A percentile compares a stretch with the other conserved stretches of the same genome.
Evolutionary conservation across 1,284 basidiomycete species (phyloP).

Genomic region (Lentinula novae-zelandiae): DNA sequence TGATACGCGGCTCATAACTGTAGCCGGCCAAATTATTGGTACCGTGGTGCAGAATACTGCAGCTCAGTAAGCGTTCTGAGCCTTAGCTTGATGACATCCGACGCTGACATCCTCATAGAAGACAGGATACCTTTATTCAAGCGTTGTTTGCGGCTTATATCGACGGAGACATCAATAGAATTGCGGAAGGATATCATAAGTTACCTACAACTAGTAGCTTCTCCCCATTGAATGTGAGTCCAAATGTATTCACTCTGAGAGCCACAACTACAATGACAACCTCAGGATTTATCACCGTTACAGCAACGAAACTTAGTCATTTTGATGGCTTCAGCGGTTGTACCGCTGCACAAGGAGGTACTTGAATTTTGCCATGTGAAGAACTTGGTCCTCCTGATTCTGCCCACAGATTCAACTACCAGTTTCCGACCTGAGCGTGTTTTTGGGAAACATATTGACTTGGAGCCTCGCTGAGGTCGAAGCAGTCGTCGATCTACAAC

Average conservation of each 20-base stretch:
- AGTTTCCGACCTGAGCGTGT: constrained; percentile 41
- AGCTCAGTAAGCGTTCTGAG: constrained; percentile 49
- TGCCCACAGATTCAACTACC: constrained; percentile 44
- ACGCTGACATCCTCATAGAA: constrained; percentile 29
- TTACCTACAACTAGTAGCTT: constrained; percentile 36
- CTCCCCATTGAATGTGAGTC: constrained; percentile 42
- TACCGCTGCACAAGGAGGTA: constrained; percentile 67
- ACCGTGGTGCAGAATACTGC: constrained; percentile 65
- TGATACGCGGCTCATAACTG: constrained; percentile 64
- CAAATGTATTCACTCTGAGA: neutral
- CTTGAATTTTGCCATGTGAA: neutral
- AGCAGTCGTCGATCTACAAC: constrained; percentile 47
- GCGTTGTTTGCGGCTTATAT: constrained; percentile 59
- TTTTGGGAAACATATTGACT: constrained; percentile 49
- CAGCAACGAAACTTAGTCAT: constrained; percentile 59
- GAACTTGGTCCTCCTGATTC: neutral
- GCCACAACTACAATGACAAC: neutral
- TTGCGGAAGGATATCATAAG: constrained; percentile 55
- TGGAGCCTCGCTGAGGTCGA: constrained; percentile 55
- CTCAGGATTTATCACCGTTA: constrained; percentile 41
- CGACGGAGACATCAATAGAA: constrained; percentile 46
- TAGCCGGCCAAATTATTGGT: constrained; percentile 63
- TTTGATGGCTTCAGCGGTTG: constrained; percentile 64
- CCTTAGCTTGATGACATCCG: constrained; percentile 3
- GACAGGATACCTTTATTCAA: constrained; percentile 55